Conservation (phyloP, 306 rosid species). For the Benincasa hispida region DNA sequence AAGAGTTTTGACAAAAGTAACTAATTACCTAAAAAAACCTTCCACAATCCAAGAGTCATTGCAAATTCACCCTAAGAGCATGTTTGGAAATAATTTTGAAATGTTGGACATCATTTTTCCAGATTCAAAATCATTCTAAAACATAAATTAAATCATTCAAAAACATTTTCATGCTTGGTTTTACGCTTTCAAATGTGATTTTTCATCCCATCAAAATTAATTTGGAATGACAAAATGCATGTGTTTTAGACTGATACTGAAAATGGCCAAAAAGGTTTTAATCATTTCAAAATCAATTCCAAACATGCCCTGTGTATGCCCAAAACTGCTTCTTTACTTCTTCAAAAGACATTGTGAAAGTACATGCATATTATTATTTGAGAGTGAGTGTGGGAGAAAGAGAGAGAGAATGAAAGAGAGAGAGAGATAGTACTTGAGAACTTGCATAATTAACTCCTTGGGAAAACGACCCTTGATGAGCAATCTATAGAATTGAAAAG, state of each 20-base stretch:
- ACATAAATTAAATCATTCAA: too few species aligned
- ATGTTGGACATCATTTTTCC: not conserved
- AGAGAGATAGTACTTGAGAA: constrained; percentile 53
- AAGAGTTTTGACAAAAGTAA: not conserved
- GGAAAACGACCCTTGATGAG: constrained; percentile 70
- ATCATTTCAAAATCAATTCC: not conserved
- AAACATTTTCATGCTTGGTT: too few species aligned
- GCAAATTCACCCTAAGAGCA: not conserved
- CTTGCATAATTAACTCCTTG: constrained; percentile 54
- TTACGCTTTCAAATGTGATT: too few species aligned
- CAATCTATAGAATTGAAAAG: constrained; percentile 27
- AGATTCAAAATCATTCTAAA: not conserved
- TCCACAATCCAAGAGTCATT: not conserved
- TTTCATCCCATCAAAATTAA: not conserved
- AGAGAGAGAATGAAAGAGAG: constrained; percentile 1
- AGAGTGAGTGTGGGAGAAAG: not conserved
- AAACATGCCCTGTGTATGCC: too few species aligned
- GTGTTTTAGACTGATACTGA: too few species aligned
- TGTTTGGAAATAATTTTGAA: not conserved
- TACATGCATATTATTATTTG: not conserved
- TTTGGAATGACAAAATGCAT: too few species aligned
- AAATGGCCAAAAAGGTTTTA: not conserved
- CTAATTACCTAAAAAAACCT: not conserved
- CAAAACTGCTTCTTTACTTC: not conserved
- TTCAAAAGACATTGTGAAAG: not conserved